phyloP scores from a whole-genome alignment of 768 basidiomycete species.

The Tylopilus sp. region DNA sequence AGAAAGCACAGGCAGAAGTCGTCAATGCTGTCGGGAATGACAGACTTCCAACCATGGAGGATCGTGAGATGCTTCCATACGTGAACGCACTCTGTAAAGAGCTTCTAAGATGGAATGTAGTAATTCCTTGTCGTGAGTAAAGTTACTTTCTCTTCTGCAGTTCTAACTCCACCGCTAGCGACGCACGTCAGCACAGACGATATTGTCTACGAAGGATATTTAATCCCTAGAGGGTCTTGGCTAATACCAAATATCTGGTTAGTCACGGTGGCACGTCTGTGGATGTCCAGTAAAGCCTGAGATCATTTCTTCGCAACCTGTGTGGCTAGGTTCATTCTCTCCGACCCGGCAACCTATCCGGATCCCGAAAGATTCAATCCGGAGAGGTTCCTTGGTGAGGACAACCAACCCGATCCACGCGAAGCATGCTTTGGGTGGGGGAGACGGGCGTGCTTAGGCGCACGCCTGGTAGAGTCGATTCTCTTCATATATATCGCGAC shows the following conservation, averaged over 20 bases:
- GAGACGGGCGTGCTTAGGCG: background rate
- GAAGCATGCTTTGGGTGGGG: background rate
- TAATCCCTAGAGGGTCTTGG: background rate
- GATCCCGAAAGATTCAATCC: background rate
- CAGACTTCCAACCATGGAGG: no score
- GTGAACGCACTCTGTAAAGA: no score
- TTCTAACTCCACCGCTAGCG: background rate
- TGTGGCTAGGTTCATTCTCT: background rate
- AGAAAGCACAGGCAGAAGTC: no score
- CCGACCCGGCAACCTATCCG: background rate
- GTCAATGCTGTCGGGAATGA: no score
- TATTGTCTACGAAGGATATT: constrained; percentile 2
- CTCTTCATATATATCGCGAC: background rate
- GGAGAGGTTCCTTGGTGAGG: background rate
- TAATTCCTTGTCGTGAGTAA: background rate
- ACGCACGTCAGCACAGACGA: constrained; percentile 16
- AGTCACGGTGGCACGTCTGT: no score
- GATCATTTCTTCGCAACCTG: background rate
- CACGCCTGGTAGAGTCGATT: background rate
- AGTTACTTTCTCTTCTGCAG: no score
- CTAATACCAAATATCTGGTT: background rate
- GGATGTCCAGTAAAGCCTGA: no score
- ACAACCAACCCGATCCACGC: background rate
- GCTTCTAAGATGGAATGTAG: background rate
- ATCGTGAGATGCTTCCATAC: constrained; percentile 19